Base-by-base conservation (phyloP, 805 yeast genomes). In the Suhomyces vadensis region DNA sequence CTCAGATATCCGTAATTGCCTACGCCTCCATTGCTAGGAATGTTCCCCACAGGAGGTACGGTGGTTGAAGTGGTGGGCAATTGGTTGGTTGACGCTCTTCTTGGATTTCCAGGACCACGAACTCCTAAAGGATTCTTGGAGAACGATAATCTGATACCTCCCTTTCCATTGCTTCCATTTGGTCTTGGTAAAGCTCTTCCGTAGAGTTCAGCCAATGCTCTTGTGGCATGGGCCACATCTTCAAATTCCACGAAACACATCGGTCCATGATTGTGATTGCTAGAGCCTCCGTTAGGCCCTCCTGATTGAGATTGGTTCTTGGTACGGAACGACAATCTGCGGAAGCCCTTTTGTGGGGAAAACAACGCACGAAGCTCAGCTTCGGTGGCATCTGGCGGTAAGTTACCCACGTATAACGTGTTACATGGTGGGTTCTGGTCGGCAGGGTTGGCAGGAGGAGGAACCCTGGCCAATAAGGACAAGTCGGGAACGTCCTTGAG, bases 231-330 rank as follows among this genome's bases (percentile, higher is more conserved):
- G 3, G 86, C 83, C 41, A 94, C 96, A 63, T 92, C 97, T 56
- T 94, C 99, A 70, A 94, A 94, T 71, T 94, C 99, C 43, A 94
- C 99, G 74, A 94, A 94, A 66, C 99, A 94, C 98, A 94, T 94
- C 43, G 99, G 99, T 4, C 99, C 98, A 68, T 86, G 95, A 52
- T 79, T 78, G 46, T 67, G 70, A 19, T 42, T 47, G 39, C 46
- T 42, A 9, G 60, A 42, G 0, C 57, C 49, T 13, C 53, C 48
- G 35, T 74, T 72, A 14, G 47, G 39, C 3, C 61, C 56, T 10
- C 56, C 55, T 48, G 55, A 47, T 49, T 49, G 48, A 20, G 65
- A 51, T 47, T 61, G 67, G 47, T 64, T 67, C 65, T 90, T 89
- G 13, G 95, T 91, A 55, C 97, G 78, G 73, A 94, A 94, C 14